Evolutionary conservation across 768 basidiomycete species (phyloP), one percentile per base, ranked within the genome.

Genomic region (Trametopsis cervina): DNA sequence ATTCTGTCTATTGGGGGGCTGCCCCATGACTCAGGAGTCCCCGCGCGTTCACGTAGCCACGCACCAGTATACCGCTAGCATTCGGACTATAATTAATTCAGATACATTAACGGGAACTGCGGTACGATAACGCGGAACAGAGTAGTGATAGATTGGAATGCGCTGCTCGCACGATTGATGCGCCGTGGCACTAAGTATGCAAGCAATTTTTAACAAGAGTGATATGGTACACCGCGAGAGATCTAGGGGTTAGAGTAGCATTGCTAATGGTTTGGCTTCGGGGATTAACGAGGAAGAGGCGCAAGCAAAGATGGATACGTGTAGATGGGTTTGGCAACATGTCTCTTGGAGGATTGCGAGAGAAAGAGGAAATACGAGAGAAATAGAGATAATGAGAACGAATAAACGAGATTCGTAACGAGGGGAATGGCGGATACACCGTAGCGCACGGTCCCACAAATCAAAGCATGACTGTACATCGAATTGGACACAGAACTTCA

Each of bases 351-450:
- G 40, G 26, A 45, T 43, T 38, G 40, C 25, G 46, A 50, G 38
- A 39, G 44, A 44, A 44, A 42, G 46, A 33, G 38, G 39, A 39
- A 46, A 29, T 53, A 46, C 33, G 39, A 44, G 26, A 42, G 40
- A 47, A 40, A 25, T 24, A 47, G 29, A 33, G 29, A 33, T 15
- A 33, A 15, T 7, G 29, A 33, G 29, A 33, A 33, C 7, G 29
- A 33, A 15, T 7, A 15, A 33, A 15, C 7, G 29, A 33, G 29
- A 33, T 7, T 33, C 29, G 29, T 33, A 45, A 44, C 22, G 48
- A 44, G 44, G 40, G 38, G 49, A 33, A 45, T 42, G 44, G 51
- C 36, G 51, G 51, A 52, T 47, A 52, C 46, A 51, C 50, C 47
- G 50, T 23, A 24, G 43, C 47, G 15, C 15, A 54, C 41, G 46